Conservation (phyloP, 805 yeast genomes). For the Pichia manshurica region DNA sequence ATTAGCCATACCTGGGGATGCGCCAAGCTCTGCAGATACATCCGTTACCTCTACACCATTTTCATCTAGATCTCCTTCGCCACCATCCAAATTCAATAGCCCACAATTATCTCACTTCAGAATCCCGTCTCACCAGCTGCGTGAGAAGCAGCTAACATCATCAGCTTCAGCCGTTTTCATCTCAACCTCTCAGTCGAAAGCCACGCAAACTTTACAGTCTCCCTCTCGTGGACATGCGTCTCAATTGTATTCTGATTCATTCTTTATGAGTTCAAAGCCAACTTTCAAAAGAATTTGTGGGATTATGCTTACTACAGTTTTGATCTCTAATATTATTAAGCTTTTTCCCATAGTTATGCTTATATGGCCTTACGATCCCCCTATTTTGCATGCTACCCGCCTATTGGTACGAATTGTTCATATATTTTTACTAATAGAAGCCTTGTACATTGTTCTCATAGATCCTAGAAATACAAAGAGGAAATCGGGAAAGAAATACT, state of each 20-base stretch:
- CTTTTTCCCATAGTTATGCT: constrained; percentile 87
- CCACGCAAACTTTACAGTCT: neutral
- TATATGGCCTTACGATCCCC: constrained; percentile 94
- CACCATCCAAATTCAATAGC: neutral
- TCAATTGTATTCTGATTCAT: neutral
- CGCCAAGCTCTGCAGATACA: neutral
- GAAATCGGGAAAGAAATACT: neutral
- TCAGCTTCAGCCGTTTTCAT: neutral
- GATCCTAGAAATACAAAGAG: constrained; percentile 11
- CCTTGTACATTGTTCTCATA: constrained; percentile 28
- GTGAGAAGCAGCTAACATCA: neutral
- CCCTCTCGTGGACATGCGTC: neutral
- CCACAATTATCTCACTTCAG: neutral
- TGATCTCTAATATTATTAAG: constrained; percentile 74
- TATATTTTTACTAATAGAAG: constrained; percentile 29
- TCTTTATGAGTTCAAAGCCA: neutral
- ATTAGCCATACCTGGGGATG: neutral
- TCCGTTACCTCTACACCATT: constrained; percentile 7
- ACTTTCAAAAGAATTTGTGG: constrained; percentile 6
- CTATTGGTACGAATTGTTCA: constrained; percentile 29
- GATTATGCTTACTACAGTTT: constrained; percentile 53
- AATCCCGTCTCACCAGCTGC: neutral
- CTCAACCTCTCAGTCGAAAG: constrained; percentile 1
- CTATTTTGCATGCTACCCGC: constrained; percentile 40
- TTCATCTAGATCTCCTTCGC: constrained; percentile 6